A percentile compares a stretch with the other conserved stretches of the same genome.
Conservation (phyloP, 257 asterid species). For the Lantana camara region DNA sequence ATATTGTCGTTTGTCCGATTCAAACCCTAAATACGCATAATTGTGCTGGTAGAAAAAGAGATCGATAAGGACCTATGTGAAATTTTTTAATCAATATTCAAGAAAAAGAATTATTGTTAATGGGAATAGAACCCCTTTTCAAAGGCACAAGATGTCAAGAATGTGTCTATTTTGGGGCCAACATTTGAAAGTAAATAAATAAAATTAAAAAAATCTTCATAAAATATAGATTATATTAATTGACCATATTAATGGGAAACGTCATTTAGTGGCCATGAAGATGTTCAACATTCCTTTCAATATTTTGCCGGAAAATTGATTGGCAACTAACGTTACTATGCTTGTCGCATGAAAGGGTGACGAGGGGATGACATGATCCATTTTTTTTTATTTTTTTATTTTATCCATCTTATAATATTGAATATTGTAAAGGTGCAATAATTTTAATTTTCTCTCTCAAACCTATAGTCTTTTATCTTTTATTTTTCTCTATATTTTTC, state of each 20-base stretch:
- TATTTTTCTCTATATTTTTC: too few species aligned
- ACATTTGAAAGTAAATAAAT: slow-evolving; percentile 11
- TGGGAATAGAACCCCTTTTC: neutral
- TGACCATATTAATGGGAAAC: slow-evolving; percentile 17
- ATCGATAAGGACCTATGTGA: slow-evolving; percentile 1
- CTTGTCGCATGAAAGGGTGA: slow-evolving; percentile 8
- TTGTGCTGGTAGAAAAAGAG: neutral
- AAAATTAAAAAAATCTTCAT: slow-evolving; percentile 5
- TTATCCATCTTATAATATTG: too few species aligned
- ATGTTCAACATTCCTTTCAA: slow-evolving; percentile 32
- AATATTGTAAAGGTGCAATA: too few species aligned
- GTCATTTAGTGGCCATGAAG: slow-evolving; percentile 26
- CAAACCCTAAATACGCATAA: too few species aligned
- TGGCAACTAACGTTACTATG: slow-evolving; percentile 4
- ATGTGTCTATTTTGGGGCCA: slow-evolving; percentile 26
- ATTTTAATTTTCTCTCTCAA: too few species aligned
- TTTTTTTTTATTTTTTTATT: too few species aligned
- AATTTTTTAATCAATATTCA: slow-evolving; percentile 13
- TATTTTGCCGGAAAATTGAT: slow-evolving; percentile 23
- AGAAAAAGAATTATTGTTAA: neutral
- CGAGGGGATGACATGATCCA: slow-evolving; percentile 20
- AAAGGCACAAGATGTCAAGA: neutral
- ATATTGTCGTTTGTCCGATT: too few species aligned
- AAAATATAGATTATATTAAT: neutral
- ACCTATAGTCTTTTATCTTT: too few species aligned